Conservation (phyloP, 176 grass and related monocot species). For the Aegilops speltoides region DNA sequence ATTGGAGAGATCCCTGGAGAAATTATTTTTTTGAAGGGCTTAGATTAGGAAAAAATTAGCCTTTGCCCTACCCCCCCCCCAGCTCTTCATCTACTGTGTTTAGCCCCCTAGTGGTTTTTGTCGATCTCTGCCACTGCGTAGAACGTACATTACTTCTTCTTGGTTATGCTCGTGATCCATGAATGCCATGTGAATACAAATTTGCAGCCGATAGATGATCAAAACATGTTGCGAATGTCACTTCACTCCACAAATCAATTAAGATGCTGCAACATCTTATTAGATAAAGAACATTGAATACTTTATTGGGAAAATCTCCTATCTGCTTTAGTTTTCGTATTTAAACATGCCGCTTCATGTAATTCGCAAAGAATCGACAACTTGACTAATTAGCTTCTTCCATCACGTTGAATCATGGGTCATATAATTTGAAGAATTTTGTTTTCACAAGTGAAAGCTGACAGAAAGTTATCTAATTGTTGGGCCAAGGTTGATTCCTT, state of each 20-base stretch:
- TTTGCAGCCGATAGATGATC: background rate
- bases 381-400: background rate
- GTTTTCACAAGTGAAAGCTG: no score
- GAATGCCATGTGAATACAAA: background rate
- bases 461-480: no score
- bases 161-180: background rate
- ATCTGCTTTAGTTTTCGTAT: background rate
- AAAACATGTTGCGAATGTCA: background rate
- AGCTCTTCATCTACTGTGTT: no score
- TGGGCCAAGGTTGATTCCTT: no score
- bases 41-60: no score
- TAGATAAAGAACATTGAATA: background rate
- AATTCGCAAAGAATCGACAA: background rate
- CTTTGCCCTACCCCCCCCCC: no score
- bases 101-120: no score
- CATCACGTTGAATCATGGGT: no score
- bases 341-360: background rate
- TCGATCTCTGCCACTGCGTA: no score
- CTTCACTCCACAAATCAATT: background rate
- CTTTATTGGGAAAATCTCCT: background rate
- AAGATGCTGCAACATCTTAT: background rate
- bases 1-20: no score
- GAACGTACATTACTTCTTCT: background rate
- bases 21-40: no score
- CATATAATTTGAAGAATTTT: no score